These are phyloP conservation scores for Oryza rufipogon DNA, from an alignment of 176 grass and related monocot species.

Conservation along the genomic window DNA sequence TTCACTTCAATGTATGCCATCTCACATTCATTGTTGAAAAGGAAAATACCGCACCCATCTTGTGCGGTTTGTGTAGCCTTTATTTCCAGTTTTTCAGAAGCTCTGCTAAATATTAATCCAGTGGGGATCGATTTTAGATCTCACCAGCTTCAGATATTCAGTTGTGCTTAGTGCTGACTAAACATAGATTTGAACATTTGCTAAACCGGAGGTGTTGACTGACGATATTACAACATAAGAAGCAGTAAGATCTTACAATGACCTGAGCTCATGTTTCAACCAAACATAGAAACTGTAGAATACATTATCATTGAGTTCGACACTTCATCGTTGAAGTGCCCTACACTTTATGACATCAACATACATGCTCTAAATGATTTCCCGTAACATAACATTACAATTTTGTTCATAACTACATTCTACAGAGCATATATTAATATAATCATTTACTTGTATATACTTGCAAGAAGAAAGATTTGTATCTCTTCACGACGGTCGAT, in stretches of 20 bases:
- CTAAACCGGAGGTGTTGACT: neutral
- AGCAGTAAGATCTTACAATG: neutral
- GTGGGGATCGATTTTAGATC: neutral
- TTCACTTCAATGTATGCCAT: conserved; percentile 52
- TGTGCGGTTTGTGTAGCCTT: conserved; percentile 38
- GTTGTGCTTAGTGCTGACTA: no score
- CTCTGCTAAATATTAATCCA: neutral
- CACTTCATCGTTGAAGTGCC: no score
- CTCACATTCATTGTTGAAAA: conserved; percentile 57
- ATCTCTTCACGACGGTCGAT: neutral
- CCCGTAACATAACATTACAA: conserved; percentile 24
- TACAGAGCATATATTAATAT: conserved; percentile 12
- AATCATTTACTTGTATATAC: conserved; percentile 23
- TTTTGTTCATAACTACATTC: conserved; percentile 23
- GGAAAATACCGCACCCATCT: conserved; percentile 43
- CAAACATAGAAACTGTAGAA: neutral
- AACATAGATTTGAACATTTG: neutral
- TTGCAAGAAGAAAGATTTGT: neutral
- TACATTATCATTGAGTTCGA: conserved; percentile 3
- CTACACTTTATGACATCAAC: neutral
- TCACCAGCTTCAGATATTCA: neutral
- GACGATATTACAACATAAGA: neutral
- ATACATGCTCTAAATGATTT: conserved; percentile 26
- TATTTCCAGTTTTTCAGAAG: neutral
- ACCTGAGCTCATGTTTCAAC: neutral